Percentiles rank a stretch among this genome's conserved stretches.
Conservation (phyloP, 352 stramenopile genomes). For the Phytophthora capsici region DNA sequence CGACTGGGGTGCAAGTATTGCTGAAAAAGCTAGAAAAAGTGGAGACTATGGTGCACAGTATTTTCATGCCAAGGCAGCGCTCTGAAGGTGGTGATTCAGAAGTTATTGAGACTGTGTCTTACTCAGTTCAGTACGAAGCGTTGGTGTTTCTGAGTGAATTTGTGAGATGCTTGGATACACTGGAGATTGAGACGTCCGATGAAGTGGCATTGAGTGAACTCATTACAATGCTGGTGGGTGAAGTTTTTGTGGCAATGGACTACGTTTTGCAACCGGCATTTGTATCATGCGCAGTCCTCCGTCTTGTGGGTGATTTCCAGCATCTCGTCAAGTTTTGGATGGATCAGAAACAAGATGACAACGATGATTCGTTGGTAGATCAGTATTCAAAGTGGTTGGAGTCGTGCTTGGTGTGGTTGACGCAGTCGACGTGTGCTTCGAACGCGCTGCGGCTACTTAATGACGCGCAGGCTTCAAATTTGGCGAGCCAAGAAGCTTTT, state of each 20-base stretch:
- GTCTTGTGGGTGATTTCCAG: constrained; percentile 42
- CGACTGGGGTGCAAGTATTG: constrained; percentile 4
- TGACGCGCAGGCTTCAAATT: constrained; percentile 13
- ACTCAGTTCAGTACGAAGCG: constrained; percentile 39
- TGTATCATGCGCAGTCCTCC: constrained; percentile 49
- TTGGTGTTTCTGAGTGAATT: constrained; percentile 46
- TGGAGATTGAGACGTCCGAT: neutral
- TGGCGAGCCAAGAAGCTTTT: constrained; percentile 43
- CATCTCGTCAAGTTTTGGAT: constrained; percentile 22
- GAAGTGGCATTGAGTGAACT: constrained; percentile 22
- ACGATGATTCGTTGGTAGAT: neutral
- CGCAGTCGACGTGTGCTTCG: constrained; percentile 34
- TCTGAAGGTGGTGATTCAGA: neutral
- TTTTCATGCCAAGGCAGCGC: constrained; percentile 1
- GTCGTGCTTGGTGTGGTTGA: constrained; percentile 25
- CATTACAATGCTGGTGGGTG: constrained; percentile 25
- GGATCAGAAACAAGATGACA: neutral
- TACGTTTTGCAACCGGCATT: constrained; percentile 46
- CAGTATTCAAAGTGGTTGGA: constrained; percentile 36
- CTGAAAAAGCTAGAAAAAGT: constrained; percentile 20
- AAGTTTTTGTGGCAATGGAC: constrained; percentile 21
- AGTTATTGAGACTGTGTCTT: neutral
- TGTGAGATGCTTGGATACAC: constrained; percentile 19
- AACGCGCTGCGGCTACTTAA: constrained; percentile 37
- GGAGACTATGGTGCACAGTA: constrained; percentile 10